Conservation (phyloP, 768 basidiomycete genomes). For the Leucocoprinus birnbaumii region DNA sequence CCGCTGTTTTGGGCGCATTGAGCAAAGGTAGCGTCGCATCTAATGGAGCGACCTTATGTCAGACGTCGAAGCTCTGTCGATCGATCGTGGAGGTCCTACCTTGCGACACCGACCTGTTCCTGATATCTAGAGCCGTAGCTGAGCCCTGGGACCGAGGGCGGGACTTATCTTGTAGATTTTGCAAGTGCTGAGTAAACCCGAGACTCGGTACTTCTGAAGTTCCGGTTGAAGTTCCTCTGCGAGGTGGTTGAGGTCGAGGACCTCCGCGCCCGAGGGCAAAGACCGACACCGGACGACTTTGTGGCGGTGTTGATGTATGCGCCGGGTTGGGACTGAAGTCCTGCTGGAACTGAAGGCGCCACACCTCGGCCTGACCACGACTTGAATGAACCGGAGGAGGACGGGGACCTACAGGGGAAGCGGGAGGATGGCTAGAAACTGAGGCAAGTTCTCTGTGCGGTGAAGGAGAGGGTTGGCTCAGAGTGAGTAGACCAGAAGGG, state of each 20-base stretch:
- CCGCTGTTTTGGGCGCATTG: constrained; percentile 37
- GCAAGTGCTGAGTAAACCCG: constrained; percentile 23
- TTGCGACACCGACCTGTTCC: not conserved
- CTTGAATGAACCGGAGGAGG: constrained; percentile 18
- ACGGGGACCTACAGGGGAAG: constrained; percentile 14
- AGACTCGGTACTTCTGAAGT: constrained; percentile 10
- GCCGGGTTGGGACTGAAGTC: not conserved
- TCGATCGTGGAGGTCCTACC: not conserved
- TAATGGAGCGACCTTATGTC: not conserved
- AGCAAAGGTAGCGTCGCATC: constrained; percentile 31
- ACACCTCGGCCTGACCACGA: constrained; percentile 18
- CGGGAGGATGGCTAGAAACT: constrained; percentile 13
- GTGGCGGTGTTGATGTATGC: constrained; percentile 13
- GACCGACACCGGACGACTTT: constrained; percentile 21
- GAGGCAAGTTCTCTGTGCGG: constrained; percentile 12
- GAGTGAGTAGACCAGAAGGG: constrained; percentile 3
- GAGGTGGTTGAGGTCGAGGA: constrained; percentile 29
- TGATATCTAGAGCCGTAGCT: not conserved
- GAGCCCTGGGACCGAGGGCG: constrained; percentile 1
- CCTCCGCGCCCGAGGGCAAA: constrained; percentile 21
- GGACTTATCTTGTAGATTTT: constrained; percentile 17
- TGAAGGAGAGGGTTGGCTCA: not conserved
- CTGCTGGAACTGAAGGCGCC: constrained; percentile 18
- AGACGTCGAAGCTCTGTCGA: not conserved
- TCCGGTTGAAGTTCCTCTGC: constrained; percentile 27